Evolutionary conservation across 208 protist species (phyloP), one percentile per base, ranked within the genome.

Genomic region (Hexamita inflata): DNA sequence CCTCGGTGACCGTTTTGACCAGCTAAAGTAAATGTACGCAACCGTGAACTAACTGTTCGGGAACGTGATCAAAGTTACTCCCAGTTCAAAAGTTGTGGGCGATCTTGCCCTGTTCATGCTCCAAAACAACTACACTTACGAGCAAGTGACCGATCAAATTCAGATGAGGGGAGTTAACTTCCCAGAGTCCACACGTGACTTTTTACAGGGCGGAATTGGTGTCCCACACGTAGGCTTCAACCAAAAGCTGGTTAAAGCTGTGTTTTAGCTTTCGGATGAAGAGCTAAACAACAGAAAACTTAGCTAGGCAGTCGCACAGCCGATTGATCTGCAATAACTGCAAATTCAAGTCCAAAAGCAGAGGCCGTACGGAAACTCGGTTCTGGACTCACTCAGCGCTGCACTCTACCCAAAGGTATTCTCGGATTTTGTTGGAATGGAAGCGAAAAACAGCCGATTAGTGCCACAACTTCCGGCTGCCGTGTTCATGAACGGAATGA

Each of bases 51-150:
- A 58, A 49, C 32, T 87, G 45, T 81, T 89, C 32, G 86, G 86
- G 32, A 83, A 88, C 70, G 79, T 89, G 57, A 83, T 89, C 30
- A 89, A 89, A 81, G 83, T 86, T 29, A 87, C 82, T 26, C 82
- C 82, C 0, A 80, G 60, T n/a, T 79, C 59, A 39, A 84, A 84
- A 76, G 80, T 78, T 64, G 82, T 84, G 15, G 82, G 82, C 9
- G 82, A 84, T 58, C 58, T 75, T 49, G 65, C 81, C 26, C 39
- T 81, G 13, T 81, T 62, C 30, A 35, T 75, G 61, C 38, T 83
- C 34, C 28, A 38, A 15, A 81, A 83, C 38, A 38, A 75, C 35
- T 29, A 80, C 13, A 83, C 78, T 11, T 32, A 29, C 24, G 42
- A 82, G 28, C 78, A 85, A 35, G 75, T 84, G 32, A 28, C 29